Evolutionary conservation across 768 basidiomycete species (phyloP), one percentile per base, ranked within the genome.

Genomic region (Tricholoma furcatifolium): DNA sequence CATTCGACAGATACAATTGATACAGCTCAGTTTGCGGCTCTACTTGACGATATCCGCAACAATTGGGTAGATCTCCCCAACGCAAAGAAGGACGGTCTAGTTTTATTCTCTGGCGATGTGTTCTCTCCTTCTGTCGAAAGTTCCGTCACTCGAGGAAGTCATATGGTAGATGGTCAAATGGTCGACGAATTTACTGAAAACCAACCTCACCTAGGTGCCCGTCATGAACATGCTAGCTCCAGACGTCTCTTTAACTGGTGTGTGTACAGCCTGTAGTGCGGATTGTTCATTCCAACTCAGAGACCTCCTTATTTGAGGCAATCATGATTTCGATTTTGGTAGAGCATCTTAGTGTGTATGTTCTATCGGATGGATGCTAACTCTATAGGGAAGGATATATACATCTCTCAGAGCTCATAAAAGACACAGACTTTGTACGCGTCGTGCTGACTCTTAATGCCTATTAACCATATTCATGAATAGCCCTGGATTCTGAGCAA

Each of bases 291-390:
- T 27, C 17, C n/a, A 17, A 14, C 6, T 6, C 24, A 48, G 18
- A n/a, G 50, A 24, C 32, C 49, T 10, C 27, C 4, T 27, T 27
- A 27, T 27, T 47, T 27, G 36, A 91, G 91, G 93, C 4, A 95
- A 97, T 64, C 93, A 97, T 58, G 93, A 95, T 60, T 94, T 94
- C 67, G 93, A 95, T 68, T 91, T 89, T 59, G 89, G 88, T 87
- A 52, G 43, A 71, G 11, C 18, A 15, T 21, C 1, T 15, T 23
- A 23, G 9, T n/a, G 9, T 17, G 35, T 38, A n/a, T 1, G 23
- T 17, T 11, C 38, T 21, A 30, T 20, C 35, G 7, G 20, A 44
- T 18, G 35, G 18, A 35, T 20, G 21, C 10, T 52, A n/a, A 55
- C 7, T 10, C 15, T n/a, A 36, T 20, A 18, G 18, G 41, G 39